These are phyloP conservation scores for Choanephora cucurbitarum DNA, from an alignment of 371 early-diverging fungal species.

Conservation along the genomic window DNA sequence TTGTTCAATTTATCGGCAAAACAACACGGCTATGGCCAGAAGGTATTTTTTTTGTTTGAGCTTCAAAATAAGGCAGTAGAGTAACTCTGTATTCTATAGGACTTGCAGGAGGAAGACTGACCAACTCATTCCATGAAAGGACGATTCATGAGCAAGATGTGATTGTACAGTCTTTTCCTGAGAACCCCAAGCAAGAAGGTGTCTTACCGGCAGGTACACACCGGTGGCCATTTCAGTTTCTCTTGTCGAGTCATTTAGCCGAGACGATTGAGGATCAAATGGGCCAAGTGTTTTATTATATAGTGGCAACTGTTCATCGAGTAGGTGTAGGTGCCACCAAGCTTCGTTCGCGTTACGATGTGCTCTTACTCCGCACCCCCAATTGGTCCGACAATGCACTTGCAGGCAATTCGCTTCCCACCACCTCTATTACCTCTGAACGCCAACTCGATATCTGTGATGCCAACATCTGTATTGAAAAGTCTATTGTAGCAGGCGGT, in stretches of 20 bases:
- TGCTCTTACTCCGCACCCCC: conserved; percentile 31
- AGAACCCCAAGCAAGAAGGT: conserved; percentile 19
- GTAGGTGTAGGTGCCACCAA: conserved; percentile 30
- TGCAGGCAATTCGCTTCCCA: conserved; percentile 29
- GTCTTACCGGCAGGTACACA: conserved; percentile 25
- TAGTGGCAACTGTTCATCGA: conserved; percentile 33
- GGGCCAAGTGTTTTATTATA: conserved; percentile 32
- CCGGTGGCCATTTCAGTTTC: conserved; percentile 40
- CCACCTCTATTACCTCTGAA: conserved; percentile 27
- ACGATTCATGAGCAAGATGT: conserved; percentile 47
- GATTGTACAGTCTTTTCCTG: conserved; percentile 30
- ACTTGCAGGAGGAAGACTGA: conserved; percentile 37
- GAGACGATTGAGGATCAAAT: conserved; percentile 44
- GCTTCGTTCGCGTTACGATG: conserved; percentile 24
- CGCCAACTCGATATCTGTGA: conserved; percentile 30
- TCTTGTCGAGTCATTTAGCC: conserved; percentile 29
- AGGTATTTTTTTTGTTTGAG: conserved; percentile 33
- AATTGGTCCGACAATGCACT: conserved; percentile 30
- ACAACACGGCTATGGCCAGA: conserved; percentile 50
- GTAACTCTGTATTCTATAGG: too few relatives aligned
- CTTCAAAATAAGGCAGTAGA: too few relatives aligned
- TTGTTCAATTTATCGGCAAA: conserved; percentile 43
- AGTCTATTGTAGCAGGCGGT: conserved; percentile 31
- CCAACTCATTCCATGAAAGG: conserved; percentile 47
- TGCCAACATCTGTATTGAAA: conserved; percentile 32